These are phyloP conservation scores for Leccinum subrobustum DNA, from an alignment of 1,284 basidiomycete genomes.

Conservation along the genomic window DNA sequence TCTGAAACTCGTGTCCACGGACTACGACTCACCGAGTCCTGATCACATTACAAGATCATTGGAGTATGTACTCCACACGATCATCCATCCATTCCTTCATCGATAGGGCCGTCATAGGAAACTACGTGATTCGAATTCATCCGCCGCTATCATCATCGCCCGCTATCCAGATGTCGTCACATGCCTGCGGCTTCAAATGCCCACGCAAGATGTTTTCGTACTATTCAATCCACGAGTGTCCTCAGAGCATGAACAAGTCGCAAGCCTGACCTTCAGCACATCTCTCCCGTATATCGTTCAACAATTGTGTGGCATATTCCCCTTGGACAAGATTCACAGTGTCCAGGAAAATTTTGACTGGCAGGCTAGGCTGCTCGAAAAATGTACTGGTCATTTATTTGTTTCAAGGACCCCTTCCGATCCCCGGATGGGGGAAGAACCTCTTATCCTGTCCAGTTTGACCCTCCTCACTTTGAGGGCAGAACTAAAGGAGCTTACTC, in stretches of 20 bases:
- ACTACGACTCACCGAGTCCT: conserved; percentile 39
- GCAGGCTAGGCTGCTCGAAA: conserved; percentile 54
- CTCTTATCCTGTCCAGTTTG: conserved; percentile 48
- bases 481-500: conserved; percentile 39
- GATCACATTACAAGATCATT: conserved; percentile 41
- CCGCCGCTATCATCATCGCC: conserved; percentile 51
- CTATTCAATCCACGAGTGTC: conserved; percentile 61
- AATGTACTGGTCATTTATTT: conserved; percentile 55
- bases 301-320: conserved; percentile 47
- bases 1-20: conserved; percentile 39
- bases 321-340: conserved; percentile 39
- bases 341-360: conserved; percentile 44
- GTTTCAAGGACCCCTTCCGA: conserved; percentile 28
- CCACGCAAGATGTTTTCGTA: conserved; percentile 42
- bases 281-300: conserved; percentile 39
- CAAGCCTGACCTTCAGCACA: conserved; percentile 36
- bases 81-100: background rate
- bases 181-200: conserved; percentile 46
- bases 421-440: conserved; percentile 20
- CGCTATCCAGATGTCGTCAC: conserved; percentile 59
- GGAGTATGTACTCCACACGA: conserved; percentile 34
- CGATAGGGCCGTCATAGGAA: conserved; percentile 26
- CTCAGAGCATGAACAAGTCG: conserved; percentile 47
- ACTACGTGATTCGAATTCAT: conserved; percentile 27
- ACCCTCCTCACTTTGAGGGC: conserved; percentile 42